Evolutionary conservation across 805 yeast genomes (phyloP).

Genomic region (Candida hungchunana): DNA sequence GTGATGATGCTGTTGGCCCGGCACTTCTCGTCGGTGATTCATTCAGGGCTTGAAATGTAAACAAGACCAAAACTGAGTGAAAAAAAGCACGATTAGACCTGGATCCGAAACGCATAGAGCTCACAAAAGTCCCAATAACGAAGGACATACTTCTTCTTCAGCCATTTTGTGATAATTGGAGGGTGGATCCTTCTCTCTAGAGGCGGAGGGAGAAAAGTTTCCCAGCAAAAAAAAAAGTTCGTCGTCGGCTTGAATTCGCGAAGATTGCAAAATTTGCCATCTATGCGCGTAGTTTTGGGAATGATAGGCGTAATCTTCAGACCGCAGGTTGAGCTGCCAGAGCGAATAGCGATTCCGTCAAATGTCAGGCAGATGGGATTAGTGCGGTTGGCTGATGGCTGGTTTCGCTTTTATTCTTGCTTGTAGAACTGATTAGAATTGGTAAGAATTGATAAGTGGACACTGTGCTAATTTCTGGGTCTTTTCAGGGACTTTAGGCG

Average conservation of each 20-base stretch:
- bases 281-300: conserved; percentile 2
- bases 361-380: background rate
- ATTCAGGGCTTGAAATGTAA: too few species aligned
- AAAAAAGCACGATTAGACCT: background rate
- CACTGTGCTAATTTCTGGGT: too few species aligned
- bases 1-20: too few species aligned
- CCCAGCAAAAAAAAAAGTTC: conserved; percentile 3
- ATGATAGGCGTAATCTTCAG: conserved; percentile 3
- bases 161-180: conserved; percentile 22
- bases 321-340: background rate
- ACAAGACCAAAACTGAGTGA: background rate
- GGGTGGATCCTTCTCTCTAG: background rate
- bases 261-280: conserved; percentile 1
- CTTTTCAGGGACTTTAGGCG: too few species aligned
- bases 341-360: conserved; percentile 1
- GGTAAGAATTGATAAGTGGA: too few species aligned
- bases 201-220: conserved; percentile 4
- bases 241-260: conserved; percentile 6
- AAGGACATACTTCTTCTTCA: conserved; percentile 29
- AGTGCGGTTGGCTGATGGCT: background rate
- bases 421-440: too few species aligned
- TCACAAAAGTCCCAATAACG: background rate
- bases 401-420: too few species aligned
- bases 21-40: too few species aligned
- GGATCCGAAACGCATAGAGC: background rate